A percentile compares a stretch with the other conserved stretches of the same genome.
These are phyloP conservation scores for Medicago ruthenica DNA, from an alignment of 306 rosid genomes.

Conservation along the genomic window DNA sequence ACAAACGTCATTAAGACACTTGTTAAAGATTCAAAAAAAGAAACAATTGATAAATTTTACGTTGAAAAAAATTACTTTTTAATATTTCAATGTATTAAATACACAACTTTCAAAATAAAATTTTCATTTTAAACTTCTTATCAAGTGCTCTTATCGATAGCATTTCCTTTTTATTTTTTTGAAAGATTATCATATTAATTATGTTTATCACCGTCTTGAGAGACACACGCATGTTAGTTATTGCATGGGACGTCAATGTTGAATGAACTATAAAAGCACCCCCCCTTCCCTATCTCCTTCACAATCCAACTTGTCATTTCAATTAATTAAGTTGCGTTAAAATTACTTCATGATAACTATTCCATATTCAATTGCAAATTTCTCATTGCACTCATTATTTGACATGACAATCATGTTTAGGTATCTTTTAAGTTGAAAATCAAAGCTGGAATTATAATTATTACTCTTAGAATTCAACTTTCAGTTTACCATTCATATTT, in stretches of 20 bases:
- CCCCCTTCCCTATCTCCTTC: slow-evolving; percentile 35
- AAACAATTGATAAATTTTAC: too few relatives aligned
- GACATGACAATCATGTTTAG: slow-evolving; percentile 43
- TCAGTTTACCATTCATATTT: slow-evolving; percentile 33
- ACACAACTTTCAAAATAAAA: too few relatives aligned
- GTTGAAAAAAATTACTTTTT: too few relatives aligned
- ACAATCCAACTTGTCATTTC: slow-evolving; percentile 47
- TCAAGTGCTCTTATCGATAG: too few relatives aligned
- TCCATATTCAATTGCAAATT: slow-evolving; percentile 25
- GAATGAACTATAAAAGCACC: slow-evolving; percentile 39
- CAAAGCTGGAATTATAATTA: slow-evolving; percentile 49
- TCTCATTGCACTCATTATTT: slow-evolving; percentile 48
- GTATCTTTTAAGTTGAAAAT: slow-evolving; percentile 42
- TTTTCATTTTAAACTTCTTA: too few relatives aligned
- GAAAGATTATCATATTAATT: neutral
- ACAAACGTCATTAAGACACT: too few relatives aligned
- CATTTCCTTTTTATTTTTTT: too few relatives aligned
- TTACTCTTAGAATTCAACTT: slow-evolving; percentile 47
- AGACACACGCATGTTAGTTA: slow-evolving; percentile 13
- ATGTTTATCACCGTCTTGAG: neutral
- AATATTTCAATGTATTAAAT: too few relatives aligned
- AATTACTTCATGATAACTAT: slow-evolving; percentile 49
- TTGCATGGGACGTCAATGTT: neutral
- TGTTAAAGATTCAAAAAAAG: too few relatives aligned
- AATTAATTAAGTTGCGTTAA: slow-evolving; percentile 53